Evolutionary conservation across 495 filamentous ascomycete species (phyloP).

Genomic region (Talaromyces stipitatus): DNA sequence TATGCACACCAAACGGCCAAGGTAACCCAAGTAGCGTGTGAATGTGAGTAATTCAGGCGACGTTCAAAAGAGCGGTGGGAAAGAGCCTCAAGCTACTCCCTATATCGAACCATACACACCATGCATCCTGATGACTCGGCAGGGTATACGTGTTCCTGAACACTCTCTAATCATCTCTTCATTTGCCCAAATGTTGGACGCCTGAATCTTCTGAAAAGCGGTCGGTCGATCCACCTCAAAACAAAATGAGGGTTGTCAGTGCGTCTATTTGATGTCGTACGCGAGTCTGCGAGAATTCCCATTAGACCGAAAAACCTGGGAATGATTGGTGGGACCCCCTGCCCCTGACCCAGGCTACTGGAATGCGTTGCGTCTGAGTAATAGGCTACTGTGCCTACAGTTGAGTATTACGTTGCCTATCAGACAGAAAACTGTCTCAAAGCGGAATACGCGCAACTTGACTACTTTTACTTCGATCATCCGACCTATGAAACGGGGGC

Average conservation of each 20-base stretch:
- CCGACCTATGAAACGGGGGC: no score
- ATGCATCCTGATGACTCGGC: background rate
- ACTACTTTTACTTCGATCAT: background rate
- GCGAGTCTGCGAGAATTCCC: no score
- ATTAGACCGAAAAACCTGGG: no score
- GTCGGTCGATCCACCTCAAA: background rate
- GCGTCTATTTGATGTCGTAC: background rate
- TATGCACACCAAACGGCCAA: no score
- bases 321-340: background rate
- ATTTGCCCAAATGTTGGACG: background rate
- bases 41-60: no score
- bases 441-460: background rate
- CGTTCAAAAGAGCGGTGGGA: background rate
- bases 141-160: background rate
- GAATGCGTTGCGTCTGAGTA: background rate
- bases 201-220: background rate
- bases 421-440: no score
- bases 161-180: background rate
- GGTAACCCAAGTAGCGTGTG: no score
- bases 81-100: background rate
- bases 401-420: no score
- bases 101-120: background rate
- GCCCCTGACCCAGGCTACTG: background rate
- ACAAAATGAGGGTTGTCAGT: background rate
- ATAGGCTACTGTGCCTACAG: background rate